Evolutionary conservation across 495 filamentous ascomycete species (phyloP).

Genomic region (Penicillium bialowiezense): DNA sequence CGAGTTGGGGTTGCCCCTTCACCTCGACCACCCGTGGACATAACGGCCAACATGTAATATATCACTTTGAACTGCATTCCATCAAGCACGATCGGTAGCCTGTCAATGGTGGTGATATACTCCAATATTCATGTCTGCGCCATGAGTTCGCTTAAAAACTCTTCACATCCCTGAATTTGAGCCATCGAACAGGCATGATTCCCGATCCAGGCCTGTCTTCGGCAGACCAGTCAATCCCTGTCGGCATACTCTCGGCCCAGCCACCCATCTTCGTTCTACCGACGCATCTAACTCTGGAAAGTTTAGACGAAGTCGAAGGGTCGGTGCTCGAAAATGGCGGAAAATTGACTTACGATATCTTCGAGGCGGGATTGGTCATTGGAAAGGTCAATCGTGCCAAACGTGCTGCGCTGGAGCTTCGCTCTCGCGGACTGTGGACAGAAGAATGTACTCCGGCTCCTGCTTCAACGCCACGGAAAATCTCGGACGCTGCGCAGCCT

Average conservation of each 20-base stretch:
- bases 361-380: slow-evolving; percentile 71
- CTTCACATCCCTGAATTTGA: too few relatives aligned
- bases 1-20: too few relatives aligned
- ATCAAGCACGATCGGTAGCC: too few relatives aligned
- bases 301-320: slow-evolving; percentile 61
- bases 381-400: slow-evolving; percentile 65
- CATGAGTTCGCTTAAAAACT: too few relatives aligned
- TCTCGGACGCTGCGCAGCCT: slow-evolving; percentile 1
- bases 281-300: slow-evolving; percentile 60
- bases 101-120: too few relatives aligned
- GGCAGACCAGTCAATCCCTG: neutral
- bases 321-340: slow-evolving; percentile 53
- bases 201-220: slow-evolving; percentile 2
- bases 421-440: slow-evolving; percentile 59
- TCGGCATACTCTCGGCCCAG: slow-evolving; percentile 18
- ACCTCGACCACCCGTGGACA: too few relatives aligned
- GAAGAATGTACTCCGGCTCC: slow-evolving; percentile 42
- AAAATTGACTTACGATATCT: slow-evolving; percentile 65
- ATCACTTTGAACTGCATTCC: too few relatives aligned
- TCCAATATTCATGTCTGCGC: too few relatives aligned
- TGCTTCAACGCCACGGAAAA: neutral
- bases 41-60: too few relatives aligned
- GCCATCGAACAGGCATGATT: neutral
- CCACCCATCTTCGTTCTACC: slow-evolving; percentile 74
- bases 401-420: slow-evolving; percentile 74